Conservation (phyloP, 2,329 filamentous ascomycete genomes). For the Fusarium sp. region DNA sequence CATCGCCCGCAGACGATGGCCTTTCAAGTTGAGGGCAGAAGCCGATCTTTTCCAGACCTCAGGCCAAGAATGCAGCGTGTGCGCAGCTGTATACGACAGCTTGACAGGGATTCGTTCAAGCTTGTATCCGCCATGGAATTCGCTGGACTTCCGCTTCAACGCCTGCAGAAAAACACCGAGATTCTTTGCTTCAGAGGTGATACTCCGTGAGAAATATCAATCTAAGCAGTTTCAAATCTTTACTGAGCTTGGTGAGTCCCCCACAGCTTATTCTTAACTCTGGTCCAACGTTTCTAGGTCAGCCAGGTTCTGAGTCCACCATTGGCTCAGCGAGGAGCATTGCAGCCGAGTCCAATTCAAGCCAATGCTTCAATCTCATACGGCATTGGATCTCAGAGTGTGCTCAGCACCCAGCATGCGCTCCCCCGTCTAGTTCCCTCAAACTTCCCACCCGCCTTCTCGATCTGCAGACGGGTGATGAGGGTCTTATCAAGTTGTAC, state of each 20-base stretch:
- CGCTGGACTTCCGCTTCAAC: neutral
- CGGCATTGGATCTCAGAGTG: neutral
- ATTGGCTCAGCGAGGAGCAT: neutral
- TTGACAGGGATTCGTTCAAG: neutral
- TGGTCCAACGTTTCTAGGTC: neutral
- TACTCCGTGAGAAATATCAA: neutral
- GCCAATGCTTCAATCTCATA: neutral
- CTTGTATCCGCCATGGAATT: neutral
- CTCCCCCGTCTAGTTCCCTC: neutral
- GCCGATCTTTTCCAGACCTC: neutral
- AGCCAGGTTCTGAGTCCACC: neutral
- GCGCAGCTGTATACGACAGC: neutral
- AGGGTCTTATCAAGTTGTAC: neutral
- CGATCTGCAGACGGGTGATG: neutral
- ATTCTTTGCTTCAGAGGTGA: neutral
- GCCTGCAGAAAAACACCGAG: neutral
- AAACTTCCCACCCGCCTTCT: neutral
- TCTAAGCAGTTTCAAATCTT: neutral
- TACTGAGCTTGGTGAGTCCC: neutral
- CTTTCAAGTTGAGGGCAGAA: neutral
- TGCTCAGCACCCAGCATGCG: neutral
- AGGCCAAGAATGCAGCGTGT: neutral
- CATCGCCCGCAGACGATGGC: neutral
- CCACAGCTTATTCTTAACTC: neutral
- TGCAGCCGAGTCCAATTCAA: neutral